A percentile compares a stretch with the other conserved stretches of the same genome.
phyloP scores from a whole-genome alignment of 345 rosid species.

The Garcia nutans region DNA sequence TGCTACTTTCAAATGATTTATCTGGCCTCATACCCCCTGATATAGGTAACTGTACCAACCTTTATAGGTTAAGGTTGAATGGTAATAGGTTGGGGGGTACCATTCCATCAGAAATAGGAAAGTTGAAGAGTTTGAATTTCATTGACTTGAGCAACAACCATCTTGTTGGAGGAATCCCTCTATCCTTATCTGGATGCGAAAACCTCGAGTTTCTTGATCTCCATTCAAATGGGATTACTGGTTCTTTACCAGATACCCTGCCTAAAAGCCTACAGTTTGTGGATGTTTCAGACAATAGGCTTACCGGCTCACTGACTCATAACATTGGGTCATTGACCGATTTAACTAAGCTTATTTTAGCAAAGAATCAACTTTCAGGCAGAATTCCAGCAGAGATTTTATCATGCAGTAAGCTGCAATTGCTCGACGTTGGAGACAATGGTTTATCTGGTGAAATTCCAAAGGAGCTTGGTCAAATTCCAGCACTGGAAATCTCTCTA shows the following conservation, averaged over 20 bases:
- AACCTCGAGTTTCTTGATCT: constrained; percentile 74
- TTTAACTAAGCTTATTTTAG: constrained; percentile 73
- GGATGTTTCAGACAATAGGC: constrained; percentile 72
- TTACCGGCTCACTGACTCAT: constrained; percentile 55
- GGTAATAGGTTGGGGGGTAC: constrained; percentile 68
- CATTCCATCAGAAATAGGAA: constrained; percentile 75
- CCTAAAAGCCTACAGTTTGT: constrained; percentile 63
- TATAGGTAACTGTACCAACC: constrained; percentile 73
- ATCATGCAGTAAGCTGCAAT: constrained; percentile 67
- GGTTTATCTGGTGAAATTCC: constrained; percentile 78
- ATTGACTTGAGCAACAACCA: constrained; percentile 68
- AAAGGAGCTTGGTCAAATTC: constrained; percentile 63
- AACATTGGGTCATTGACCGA: constrained; percentile 65
- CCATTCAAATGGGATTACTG: constrained; percentile 73
- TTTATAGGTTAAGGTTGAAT: constrained; percentile 64
- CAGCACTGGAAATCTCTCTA: constrained; percentile 77
- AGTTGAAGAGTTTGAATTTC: constrained; percentile 63
- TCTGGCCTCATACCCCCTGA: constrained; percentile 79
- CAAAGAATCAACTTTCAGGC: constrained; percentile 65
- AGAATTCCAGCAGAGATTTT: constrained; percentile 64
- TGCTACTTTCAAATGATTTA: constrained; percentile 69
- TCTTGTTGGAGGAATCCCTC: constrained; percentile 66
- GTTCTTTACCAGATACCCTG: constrained; percentile 60
- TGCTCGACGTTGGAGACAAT: constrained; percentile 73
- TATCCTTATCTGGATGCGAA: constrained; percentile 50